These are phyloP conservation scores for Nakazawaea pomicola DNA, from an alignment of 805 yeast species.

Conservation along the genomic window DNA sequence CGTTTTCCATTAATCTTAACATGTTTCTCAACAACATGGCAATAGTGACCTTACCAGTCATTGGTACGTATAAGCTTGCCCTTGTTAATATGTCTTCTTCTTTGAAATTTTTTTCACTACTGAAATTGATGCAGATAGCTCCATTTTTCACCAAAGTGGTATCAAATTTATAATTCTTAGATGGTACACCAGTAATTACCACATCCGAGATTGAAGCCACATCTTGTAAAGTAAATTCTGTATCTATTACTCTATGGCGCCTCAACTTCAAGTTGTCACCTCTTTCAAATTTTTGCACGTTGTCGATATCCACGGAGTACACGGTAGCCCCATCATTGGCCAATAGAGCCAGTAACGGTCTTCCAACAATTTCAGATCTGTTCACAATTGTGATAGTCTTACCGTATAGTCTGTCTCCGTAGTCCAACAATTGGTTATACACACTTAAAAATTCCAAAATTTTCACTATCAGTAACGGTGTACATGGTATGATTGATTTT, in stretches of 20 bases:
- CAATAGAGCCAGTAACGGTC: slow-evolving; percentile 91
- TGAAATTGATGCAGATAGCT: slow-evolving; percentile 84
- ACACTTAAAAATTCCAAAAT: slow-evolving; percentile 86
- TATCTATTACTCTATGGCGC: slow-evolving; percentile 76
- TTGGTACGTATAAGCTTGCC: slow-evolving; percentile 92
- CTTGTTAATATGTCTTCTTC: slow-evolving; percentile 72
- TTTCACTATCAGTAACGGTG: slow-evolving; percentile 93
- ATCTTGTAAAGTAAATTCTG: slow-evolving; percentile 47
- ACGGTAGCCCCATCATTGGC: slow-evolving; percentile 98
- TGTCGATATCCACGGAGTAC: slow-evolving; percentile 83
- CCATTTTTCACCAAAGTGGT: slow-evolving; percentile 77
- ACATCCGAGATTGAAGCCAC: slow-evolving; percentile 80
- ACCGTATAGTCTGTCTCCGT: slow-evolving; percentile 92
- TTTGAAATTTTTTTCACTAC: slow-evolving; percentile 79
- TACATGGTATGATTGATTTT: slow-evolving; percentile 92
- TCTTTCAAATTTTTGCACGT: slow-evolving; percentile 86
- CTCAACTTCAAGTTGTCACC: slow-evolving; percentile 83
- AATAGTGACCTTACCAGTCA: slow-evolving; percentile 94
- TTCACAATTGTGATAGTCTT: slow-evolving; percentile 88
- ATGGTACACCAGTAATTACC: slow-evolving; percentile 93
- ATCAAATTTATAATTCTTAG: slow-evolving; percentile 79
- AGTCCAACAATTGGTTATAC: slow-evolving; percentile 74
- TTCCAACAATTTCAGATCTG: slow-evolving; percentile 94
- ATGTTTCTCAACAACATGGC: slow-evolving; percentile 90
- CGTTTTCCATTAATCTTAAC: slow-evolving; percentile 74